Evolutionary conservation across 495 filamentous ascomycete species (phyloP).

Genomic region (Neurospora sp.): DNA sequence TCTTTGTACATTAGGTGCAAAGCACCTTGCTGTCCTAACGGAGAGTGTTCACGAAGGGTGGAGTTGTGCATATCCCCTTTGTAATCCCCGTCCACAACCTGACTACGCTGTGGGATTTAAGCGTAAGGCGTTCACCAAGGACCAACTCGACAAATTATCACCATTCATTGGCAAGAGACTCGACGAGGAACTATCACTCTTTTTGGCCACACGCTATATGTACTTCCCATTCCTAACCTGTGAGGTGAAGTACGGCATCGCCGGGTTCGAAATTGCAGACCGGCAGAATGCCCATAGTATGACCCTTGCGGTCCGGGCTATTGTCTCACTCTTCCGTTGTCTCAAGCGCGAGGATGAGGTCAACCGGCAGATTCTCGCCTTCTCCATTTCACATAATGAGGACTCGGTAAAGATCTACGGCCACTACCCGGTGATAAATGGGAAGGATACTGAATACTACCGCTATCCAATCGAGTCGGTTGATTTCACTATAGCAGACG

Average conservation of each 20-base stretch:
- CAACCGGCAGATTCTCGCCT: constrained; percentile 31
- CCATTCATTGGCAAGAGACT: constrained; percentile 20
- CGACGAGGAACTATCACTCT: neutral
- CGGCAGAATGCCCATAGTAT: constrained; percentile 22
- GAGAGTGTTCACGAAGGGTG: constrained; percentile 35
- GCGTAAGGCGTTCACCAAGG: constrained; percentile 27
- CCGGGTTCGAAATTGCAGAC: constrained; percentile 11
- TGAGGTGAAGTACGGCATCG: constrained; percentile 22
- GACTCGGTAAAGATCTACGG: constrained; percentile 20
- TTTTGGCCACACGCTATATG: constrained; percentile 22
- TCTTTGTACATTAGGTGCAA: constrained; percentile 14
- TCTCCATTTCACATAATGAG: constrained; percentile 27
- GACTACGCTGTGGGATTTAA: constrained; percentile 34
- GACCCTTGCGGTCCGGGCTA: constrained; percentile 25
- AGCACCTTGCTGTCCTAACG: constrained; percentile 21
- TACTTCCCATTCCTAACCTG: constrained; percentile 17
- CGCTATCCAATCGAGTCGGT: neutral
- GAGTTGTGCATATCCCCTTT: no score
- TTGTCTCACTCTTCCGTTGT: constrained; percentile 24
- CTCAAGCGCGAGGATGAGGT: constrained; percentile 28
- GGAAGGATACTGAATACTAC: constrained; percentile 7
- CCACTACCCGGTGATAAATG: constrained; percentile 18
- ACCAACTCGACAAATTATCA: constrained; percentile 28
- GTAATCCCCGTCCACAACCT: constrained; percentile 23
- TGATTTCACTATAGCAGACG: neutral